Percentiles rank a stretch among this genome's conserved stretches.
phyloP scores from a whole-genome alignment of 2,329 filamentous ascomycete genomes.

The Beauveria medogensis region DNA sequence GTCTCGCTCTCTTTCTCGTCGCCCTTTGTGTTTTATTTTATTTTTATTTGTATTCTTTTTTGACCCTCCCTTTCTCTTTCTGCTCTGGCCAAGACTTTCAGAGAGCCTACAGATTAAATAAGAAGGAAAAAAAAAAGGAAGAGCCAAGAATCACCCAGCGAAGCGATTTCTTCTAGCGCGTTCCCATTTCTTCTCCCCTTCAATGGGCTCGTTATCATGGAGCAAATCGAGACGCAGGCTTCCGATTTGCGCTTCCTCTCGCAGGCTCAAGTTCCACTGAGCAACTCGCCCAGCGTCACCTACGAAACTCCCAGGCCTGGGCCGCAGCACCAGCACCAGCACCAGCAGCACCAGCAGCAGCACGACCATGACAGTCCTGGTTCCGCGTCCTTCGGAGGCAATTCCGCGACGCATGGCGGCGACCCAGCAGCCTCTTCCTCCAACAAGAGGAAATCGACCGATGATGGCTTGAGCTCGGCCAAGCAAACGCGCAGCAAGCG shows the following conservation, averaged over 20 bases:
- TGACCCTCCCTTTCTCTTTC: neutral
- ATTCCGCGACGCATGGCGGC: constrained; percentile 33
- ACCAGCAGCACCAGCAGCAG: neutral
- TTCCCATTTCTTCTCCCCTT: neutral
- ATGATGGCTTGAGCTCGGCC: constrained; percentile 28
- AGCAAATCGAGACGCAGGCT: constrained; percentile 46
- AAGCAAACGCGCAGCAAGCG: constrained; percentile 53
- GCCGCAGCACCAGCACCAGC: constrained; percentile 14
- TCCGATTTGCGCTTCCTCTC: constrained; percentile 46
- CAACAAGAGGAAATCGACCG: constrained; percentile 32
- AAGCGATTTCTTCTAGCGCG: no score
- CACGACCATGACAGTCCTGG: constrained; percentile 24
- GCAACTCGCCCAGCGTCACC: constrained; percentile 21
- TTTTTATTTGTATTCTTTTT: neutral
- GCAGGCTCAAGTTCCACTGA: constrained; percentile 28
- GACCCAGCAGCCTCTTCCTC: constrained; percentile 16
- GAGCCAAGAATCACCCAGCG: no score
- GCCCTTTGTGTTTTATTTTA: neutral
- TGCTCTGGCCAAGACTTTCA: neutral
- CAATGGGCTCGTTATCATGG: constrained; percentile 29
- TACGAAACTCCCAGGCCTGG: constrained; percentile 24
- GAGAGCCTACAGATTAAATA: no score
- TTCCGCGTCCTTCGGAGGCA: constrained; percentile 38
- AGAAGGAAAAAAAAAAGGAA: no score
- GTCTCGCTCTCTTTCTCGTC: neutral